Percentiles rank a stretch among this genome's conserved stretches.
Conservation (phyloP, 768 basidiomycete species). For the Punctularia strigosozonata region DNA sequence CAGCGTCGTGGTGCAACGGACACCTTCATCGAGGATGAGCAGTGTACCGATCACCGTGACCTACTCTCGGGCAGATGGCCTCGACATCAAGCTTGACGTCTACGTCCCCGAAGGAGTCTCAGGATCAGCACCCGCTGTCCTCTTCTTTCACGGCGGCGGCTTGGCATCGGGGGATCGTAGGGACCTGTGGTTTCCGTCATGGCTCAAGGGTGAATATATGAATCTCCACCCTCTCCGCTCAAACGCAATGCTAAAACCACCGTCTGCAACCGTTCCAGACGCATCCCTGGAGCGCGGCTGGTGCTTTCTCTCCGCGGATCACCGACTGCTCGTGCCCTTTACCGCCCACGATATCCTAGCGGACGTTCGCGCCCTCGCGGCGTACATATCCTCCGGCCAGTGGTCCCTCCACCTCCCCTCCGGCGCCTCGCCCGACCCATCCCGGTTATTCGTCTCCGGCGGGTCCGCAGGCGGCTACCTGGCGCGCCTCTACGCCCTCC, state of each 20-base stretch:
- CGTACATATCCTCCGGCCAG: conserved; percentile 24
- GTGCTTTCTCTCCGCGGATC: conserved; percentile 52
- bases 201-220: conserved; percentile 38
- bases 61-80: conserved; percentile 11
- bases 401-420: conserved; percentile 4
- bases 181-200: conserved; percentile 54
- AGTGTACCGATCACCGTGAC: no score
- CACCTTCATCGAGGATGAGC: no score
- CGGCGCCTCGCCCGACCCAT: no score
- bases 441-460: conserved; percentile 40
- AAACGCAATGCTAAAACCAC: not conserved
- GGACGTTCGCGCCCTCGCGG: conserved; percentile 46
- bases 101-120: conserved; percentile 11
- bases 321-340: conserved; percentile 39
- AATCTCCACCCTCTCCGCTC: not conserved
- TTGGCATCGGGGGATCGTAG: conserved; percentile 47
- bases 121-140: conserved; percentile 23
- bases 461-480: conserved; percentile 54
- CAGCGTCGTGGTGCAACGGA: no score
- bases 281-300: conserved; percentile 34
- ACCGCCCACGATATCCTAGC: conserved; percentile 45
- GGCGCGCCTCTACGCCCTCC: conserved; percentile 46
- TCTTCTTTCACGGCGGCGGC: conserved; percentile 43
- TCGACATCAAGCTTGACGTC: conserved; percentile 21
- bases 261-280: conserved; percentile 16